Evolutionary conservation across 1,139 yeast genomes (phyloP).

Genomic region (Yamadazyma dushanensis): DNA sequence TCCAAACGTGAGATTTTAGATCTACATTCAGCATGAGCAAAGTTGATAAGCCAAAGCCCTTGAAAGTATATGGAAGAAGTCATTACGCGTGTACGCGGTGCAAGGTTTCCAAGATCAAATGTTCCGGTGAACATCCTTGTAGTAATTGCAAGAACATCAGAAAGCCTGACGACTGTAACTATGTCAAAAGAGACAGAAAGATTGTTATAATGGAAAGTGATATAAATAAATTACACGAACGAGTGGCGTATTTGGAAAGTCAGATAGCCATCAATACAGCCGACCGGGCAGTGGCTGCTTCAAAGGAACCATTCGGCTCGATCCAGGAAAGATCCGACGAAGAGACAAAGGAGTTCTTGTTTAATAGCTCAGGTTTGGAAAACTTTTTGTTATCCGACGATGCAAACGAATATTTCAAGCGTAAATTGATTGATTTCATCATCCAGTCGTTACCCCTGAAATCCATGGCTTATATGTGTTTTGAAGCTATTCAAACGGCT

Average conservation of each 20-base stretch:
- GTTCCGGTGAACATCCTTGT: slow-evolving; percentile 49
- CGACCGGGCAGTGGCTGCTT: not conserved
- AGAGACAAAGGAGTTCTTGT: slow-evolving; percentile 14
- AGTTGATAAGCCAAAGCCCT: slow-evolving; percentile 32
- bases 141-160: slow-evolving; percentile 37
- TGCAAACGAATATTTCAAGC: slow-evolving; percentile 27
- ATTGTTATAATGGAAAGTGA: slow-evolving; percentile 55
- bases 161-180: slow-evolving; percentile 40
- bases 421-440: slow-evolving; percentile 23
- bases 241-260: slow-evolving; percentile 37
- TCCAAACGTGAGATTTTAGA: not conserved
- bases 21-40: slow-evolving; percentile 6
- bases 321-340: slow-evolving; percentile 16
- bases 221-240: slow-evolving; percentile 40
- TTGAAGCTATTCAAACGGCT: slow-evolving; percentile 14
- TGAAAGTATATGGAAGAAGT: slow-evolving; percentile 41
- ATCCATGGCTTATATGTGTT: slow-evolving; percentile 7
- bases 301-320: not conserved
- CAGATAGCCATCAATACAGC: slow-evolving; percentile 3
- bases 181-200: slow-evolving; percentile 51
- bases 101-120: slow-evolving; percentile 36
- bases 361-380: slow-evolving; percentile 18
- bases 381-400: slow-evolving; percentile 24
- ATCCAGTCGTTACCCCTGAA: slow-evolving; percentile 20
- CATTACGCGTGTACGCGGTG: slow-evolving; percentile 46